A percentile compares a stretch with the other conserved stretches of the same genome.
These are phyloP conservation scores for Cordyceps pruinosa DNA, from an alignment of 2,329 filamentous ascomycete species.

Conservation along the genomic window DNA sequence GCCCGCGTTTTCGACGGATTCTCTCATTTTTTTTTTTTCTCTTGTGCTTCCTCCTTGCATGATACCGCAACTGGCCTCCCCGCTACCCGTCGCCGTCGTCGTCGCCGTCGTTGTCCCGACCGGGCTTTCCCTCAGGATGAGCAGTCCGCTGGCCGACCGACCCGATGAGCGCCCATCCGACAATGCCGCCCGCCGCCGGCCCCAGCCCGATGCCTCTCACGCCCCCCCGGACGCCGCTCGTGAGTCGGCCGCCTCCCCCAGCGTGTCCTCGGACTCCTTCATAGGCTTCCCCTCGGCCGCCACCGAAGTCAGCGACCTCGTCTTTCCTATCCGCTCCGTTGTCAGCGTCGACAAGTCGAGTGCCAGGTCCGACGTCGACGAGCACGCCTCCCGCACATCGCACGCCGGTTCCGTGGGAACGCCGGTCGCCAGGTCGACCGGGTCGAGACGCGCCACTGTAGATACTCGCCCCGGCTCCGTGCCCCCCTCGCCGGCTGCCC, in stretches of 20 bases:
- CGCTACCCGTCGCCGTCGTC: conserved; percentile 5
- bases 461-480: conserved; percentile 17
- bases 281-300: conserved; percentile 23
- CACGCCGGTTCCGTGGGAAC: conserved; percentile 28
- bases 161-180: conserved; percentile 3
- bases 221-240: not conserved
- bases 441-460: conserved; percentile 21
- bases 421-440: conserved; percentile 23
- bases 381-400: conserved; percentile 30
- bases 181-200: not conserved
- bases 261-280: not conserved
- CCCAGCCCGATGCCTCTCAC: not conserved
- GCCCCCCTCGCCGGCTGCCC: not conserved
- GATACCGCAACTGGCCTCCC: not conserved
- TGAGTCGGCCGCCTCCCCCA: not conserved
- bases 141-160: not conserved
- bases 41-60: not conserved
- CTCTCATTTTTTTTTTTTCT: not conserved
- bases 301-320: conserved; percentile 48
- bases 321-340: conserved; percentile 78
- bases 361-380: conserved; percentile 32
- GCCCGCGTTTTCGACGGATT: conserved; percentile 2
- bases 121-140: not conserved
- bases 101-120: not conserved
- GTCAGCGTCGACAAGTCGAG: conserved; percentile 59